A percentile compares a stretch with the other conserved stretches of the same genome.
These are phyloP conservation scores for Solanum pimpinellifolium DNA, from an alignment of 257 asterid genomes.

Conservation along the genomic window DNA sequence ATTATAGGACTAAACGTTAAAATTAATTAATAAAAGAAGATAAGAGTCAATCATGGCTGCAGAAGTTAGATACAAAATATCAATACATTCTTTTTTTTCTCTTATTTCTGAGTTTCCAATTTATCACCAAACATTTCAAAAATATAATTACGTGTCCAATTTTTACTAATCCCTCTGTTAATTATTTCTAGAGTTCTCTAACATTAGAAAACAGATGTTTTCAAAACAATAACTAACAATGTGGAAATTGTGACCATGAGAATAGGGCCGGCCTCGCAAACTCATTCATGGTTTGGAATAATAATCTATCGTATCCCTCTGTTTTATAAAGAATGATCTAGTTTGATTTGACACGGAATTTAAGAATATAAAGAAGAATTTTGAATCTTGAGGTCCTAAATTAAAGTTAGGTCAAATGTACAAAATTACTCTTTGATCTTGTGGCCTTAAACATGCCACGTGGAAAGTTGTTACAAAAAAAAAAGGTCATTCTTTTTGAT, in stretches of 20 bases:
- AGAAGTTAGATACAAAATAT: neutral
- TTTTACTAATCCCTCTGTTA: neutral
- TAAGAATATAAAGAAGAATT: too few species aligned
- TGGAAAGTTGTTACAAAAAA: too few species aligned
- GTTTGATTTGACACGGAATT: accelerated
- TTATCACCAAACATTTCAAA: neutral
- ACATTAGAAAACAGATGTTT: neutral
- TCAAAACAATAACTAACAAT: neutral
- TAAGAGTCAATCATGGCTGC: neutral
- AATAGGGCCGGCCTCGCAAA: neutral
- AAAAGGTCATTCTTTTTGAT: too few species aligned
- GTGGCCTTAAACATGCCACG: too few species aligned
- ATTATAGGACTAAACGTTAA: neutral
- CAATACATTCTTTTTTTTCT: neutral
- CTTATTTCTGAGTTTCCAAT: neutral
- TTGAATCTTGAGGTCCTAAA: too few species aligned
- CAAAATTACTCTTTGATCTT: too few species aligned
- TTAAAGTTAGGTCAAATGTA: too few species aligned
- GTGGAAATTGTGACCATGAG: neutral
- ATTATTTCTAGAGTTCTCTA: neutral
- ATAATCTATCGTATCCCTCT: too few species aligned
- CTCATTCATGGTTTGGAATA: neutral
- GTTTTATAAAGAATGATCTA: accelerated
- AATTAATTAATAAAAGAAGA: neutral
- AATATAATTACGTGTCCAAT: neutral